Evolutionary conservation across 257 asterid genomes (phyloP), one percentile per base, ranked within the genome.

Genomic region (Rubia yunnanensis): DNA sequence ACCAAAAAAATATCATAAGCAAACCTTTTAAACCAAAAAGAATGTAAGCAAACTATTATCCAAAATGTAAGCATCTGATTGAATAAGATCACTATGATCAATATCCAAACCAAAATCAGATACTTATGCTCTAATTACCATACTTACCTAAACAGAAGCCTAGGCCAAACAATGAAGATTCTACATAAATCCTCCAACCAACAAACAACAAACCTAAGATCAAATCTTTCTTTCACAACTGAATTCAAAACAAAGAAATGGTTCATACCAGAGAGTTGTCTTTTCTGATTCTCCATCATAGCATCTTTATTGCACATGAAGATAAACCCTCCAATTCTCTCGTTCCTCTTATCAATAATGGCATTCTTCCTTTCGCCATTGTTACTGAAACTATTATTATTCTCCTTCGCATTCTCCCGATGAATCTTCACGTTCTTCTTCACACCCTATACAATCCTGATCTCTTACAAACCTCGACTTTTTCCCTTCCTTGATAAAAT

Each of bases 231-330:
- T 41, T 10, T 10, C 15, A 55, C 30, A 50, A 1, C n/a, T 31
- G 20, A 31, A 2, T 54, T 34, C 18, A 5, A 15, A 22, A 31
- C 18, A 64, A 62, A 38, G 15, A 15, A 27, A 13, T n/a, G 27
- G 2, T 32, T 18, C 85, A 27, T 79, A 94, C 99, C 99, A 73
- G 90, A 94, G 48, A 94, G 91, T 70, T 94, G 79, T 74, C 99
- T 86, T 77, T 88, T 83, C 76, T 90, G 95, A 80, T 94, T 90
- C 69, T 94, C 99, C 10, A 87, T 84, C 97, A 94, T 94, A 35
- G 99, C 90, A 77, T 94, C 99, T 67, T 94, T 94, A 73, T 94
- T 94, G 79, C 99, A 94, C 7, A 94, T 97, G 64, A 94, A 94
- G 31, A 94, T 94, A 74, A 90, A 94, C 0, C 99, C 99, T 15